Percentiles rank a stretch among this genome's conserved stretches.
Evolutionary conservation across 495 filamentous ascomycete species (phyloP).

Genomic region (Podospora didyma): DNA sequence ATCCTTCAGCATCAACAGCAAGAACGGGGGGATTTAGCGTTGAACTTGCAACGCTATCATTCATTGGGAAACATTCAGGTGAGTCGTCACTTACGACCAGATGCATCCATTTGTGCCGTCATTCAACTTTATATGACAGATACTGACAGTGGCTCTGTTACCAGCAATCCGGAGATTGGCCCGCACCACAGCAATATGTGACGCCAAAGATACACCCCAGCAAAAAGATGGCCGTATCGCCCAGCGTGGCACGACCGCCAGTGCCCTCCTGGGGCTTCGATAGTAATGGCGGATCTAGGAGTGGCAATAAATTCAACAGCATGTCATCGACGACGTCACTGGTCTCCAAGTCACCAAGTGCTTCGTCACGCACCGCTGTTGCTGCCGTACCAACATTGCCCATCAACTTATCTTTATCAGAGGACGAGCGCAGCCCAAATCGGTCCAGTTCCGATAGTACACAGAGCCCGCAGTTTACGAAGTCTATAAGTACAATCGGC

Average conservation of each 20-base stretch:
- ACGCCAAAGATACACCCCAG: constrained; percentile 16
- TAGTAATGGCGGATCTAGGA: constrained; percentile 13
- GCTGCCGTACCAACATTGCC: constrained; percentile 39
- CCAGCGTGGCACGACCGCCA: constrained; percentile 17
- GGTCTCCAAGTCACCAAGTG: background rate
- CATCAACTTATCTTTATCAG: constrained; percentile 70
- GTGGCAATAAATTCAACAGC: constrained; percentile 8
- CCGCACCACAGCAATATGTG: constrained; percentile 15
- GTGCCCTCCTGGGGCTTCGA: constrained; percentile 24
- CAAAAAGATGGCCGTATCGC: constrained; percentile 27
- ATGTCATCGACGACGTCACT: background rate
- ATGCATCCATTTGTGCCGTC: too few relatives aligned
- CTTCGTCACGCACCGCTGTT: constrained; percentile 9
- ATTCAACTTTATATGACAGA: too few relatives aligned
- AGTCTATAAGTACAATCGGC: constrained; percentile 25
- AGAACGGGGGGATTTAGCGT: constrained; percentile 21
- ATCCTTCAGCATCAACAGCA: constrained; percentile 4
- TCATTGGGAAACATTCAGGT: constrained; percentile 29
- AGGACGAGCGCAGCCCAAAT: constrained; percentile 61
- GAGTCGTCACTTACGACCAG: too few relatives aligned
- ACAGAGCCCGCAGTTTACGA: constrained; percentile 33
- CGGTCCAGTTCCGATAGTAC: constrained; percentile 22
- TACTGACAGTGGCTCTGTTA: background rate
- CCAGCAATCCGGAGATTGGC: constrained; percentile 21
- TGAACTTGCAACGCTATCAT: constrained; percentile 33